Base-by-base conservation (phyloP, 805 yeast species). In the Myxozyma melibiosi region DNA sequence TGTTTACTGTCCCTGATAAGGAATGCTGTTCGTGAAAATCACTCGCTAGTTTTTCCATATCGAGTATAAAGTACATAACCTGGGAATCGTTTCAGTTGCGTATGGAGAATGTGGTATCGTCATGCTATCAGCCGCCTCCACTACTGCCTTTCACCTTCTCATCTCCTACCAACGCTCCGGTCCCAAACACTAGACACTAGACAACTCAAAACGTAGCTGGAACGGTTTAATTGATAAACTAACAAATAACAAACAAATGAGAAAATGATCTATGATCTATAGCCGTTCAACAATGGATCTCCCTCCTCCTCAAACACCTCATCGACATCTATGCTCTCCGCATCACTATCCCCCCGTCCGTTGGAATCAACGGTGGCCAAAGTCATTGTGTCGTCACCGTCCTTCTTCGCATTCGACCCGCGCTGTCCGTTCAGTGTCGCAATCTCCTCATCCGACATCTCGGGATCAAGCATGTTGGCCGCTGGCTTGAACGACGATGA, bases 401-500 rank as follows among this genome's bases (percentile, higher is more conserved):
- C 44, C 46, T 49, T 40, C 7, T 33, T 30, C 28, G 31, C 33
- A 8, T 18, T 34, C 11, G 24, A 16, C n/a, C n/a, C 34, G n/a
- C 30, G 30, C n/a, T 4, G 14, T 33, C 49, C 49, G 16, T 35
- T 35, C 5, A 46, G 27, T 4, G 35, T 18, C 6, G 51, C 30
- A 16, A 46, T 46, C 16, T 46, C 51, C 5, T 46, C 51, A 18
- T 46, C 51, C 7, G 51, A 34, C 2, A 27, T 22, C 5, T 25
- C 42, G 16, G 34, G 6, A 25, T 35, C 43, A 3, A 34, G 30
- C 4, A 43, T 28, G n/a, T 25, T 18, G 4, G 44, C n/a, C 18
- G 34, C 13, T 20, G 62, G 59, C 20, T 34, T 20, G 38, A 53
- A 57, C 1, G 28, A 14, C 20, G 44, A 14, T 14, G 61, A 58